Conservation (phyloP, 2,329 filamentous ascomycete species). For the Metarhizium humberi region DNA sequence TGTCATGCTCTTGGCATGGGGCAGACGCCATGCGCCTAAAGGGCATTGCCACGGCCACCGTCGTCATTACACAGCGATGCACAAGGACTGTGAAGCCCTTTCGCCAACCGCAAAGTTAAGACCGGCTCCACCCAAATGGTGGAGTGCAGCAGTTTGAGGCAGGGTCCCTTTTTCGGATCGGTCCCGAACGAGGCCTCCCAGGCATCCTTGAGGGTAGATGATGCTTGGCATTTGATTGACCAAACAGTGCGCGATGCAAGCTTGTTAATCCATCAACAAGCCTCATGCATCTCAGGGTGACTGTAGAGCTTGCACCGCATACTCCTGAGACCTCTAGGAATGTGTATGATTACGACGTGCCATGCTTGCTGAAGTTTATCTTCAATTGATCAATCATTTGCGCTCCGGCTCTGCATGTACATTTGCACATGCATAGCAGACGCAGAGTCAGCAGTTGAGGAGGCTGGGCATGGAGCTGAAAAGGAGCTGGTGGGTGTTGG, state of each 20-base stretch:
- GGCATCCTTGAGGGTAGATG: neutral
- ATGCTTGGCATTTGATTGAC: neutral
- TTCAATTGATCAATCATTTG: neutral
- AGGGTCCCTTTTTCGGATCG: conserved; percentile 5
- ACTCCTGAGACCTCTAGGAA: neutral
- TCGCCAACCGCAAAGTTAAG: neutral
- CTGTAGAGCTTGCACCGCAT: neutral
- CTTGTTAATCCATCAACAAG: neutral
- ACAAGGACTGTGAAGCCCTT: neutral
- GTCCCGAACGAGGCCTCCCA: conserved; percentile 7
- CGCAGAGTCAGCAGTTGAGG: neutral
- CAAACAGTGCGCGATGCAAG: neutral
- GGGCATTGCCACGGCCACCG: neutral
- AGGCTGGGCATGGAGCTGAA: neutral
- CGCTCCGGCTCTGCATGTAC: neutral
- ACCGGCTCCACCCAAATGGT: neutral
- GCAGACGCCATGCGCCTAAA: neutral
- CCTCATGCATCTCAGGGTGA: neutral
- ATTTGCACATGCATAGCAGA: neutral
- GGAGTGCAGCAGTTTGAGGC: neutral
- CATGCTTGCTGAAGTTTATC: neutral
- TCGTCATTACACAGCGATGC: conserved; percentile 1
- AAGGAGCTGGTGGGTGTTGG: neutral
- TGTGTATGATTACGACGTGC: neutral
- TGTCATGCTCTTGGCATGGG: neutral